Base-by-base conservation (phyloP, 139 green algal species). In the Spirogloea muscicola region DNA sequence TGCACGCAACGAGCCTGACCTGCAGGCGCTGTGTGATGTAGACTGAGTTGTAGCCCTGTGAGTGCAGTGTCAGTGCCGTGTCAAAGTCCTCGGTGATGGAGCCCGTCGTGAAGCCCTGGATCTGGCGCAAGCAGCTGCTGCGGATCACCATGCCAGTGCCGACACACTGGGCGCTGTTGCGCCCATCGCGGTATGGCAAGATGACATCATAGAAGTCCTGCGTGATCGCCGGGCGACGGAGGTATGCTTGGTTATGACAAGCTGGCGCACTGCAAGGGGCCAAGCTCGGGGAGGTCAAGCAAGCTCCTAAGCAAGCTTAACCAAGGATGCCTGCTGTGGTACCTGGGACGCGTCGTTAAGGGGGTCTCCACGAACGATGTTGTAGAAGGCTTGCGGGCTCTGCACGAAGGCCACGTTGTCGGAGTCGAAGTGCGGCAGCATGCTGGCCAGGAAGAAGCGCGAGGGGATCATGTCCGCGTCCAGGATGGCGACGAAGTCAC, bases 51-150 rank as follows among this genome's bases (percentile, higher is more conserved):
- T 77, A 77, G 0, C 38, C 58, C 4, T 2, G 10, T 0, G 58
- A 76, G 61, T 75, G 68, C 16, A 77, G 43, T 10, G 29, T 70
- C 68, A 77, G 52, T 0, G 68, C 68, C 33, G 68, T 77, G n/a
- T 77, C 69, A 39, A 77, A 76, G 21, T 77, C 69, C 61, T 77
- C 69, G n/a, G 69, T 77, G 37, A 77, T 73, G 34, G 60, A 77
- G 3, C 69, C 69, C 34, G 52, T 67, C 9, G 70, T 72, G 51
- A 79, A 79, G 21, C 67, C 67, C 9, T 38, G 6, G 58, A 52
- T 10, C 29, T 64, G 10, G 31, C 44, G 46, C 31, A 79, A 33
- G 58, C 43, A 52, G 29, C 39, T 38, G 5, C 39, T 27, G n/a
- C 70, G 70, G 29, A 79, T 65, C 3, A 68, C 51, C 21, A 79